Evolutionary conservation across 2,329 filamentous ascomycete genomes (phyloP).

Genomic region (Colletotrichum viniferum): DNA sequence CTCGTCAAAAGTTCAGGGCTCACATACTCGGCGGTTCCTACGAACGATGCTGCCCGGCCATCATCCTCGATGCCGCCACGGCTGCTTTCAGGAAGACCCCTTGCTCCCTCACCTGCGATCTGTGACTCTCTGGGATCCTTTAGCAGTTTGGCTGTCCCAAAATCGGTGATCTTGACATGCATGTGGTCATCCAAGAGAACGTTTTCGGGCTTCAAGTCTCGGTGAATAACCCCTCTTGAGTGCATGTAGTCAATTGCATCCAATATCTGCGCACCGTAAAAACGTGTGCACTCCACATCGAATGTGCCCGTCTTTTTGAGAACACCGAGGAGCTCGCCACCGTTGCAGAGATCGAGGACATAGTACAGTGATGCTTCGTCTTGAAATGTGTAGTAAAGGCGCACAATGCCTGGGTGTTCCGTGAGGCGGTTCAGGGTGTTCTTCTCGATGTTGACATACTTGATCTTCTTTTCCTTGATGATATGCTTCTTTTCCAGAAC

Average conservation of each 20-base stretch:
- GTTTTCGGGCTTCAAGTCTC: constrained; percentile 96
- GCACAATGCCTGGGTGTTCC: constrained; percentile 94
- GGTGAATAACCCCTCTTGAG: constrained; percentile 91
- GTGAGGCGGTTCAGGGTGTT: constrained; percentile 95
- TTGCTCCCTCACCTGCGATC: constrained; percentile 43
- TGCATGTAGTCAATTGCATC: constrained; percentile 99
- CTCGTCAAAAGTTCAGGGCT: constrained; percentile 96
- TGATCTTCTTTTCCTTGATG: constrained; percentile 99
- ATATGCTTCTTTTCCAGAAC: constrained; percentile 98
- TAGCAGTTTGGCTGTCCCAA: constrained; percentile 95
- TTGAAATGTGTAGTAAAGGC: constrained; percentile 98
- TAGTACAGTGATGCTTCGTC: constrained; percentile 97
- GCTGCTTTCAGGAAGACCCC: constrained; percentile 39
- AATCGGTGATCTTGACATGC: constrained; percentile 99
- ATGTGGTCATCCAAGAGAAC: constrained; percentile 93
- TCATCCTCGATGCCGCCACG: constrained; percentile 57
- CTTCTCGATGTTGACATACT: constrained; percentile 99
- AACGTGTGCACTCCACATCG: constrained; percentile 90
- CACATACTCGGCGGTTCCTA: constrained; percentile 97
- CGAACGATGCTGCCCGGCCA: constrained; percentile 87
- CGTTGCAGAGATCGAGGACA: constrained; percentile 90
- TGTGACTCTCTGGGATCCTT: constrained; percentile 58
- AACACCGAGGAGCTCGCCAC: constrained; percentile 89
- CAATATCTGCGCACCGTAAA: constrained; percentile 94
- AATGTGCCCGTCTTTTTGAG: constrained; percentile 95